phyloP scores from a whole-genome alignment of 2,329 filamentous ascomycete species.

The Xylariales sp. region DNA sequence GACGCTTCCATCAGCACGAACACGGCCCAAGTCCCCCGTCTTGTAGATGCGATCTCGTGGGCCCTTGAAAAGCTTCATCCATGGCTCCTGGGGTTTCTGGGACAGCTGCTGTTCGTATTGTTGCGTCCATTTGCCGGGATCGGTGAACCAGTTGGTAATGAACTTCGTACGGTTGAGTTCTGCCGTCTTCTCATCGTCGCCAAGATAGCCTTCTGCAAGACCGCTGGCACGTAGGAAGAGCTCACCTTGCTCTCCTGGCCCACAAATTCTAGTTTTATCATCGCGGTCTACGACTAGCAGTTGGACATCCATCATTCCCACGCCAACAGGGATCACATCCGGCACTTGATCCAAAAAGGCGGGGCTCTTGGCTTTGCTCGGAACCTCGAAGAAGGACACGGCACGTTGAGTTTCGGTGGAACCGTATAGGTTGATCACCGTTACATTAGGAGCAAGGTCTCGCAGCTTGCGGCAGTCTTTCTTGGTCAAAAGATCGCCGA shows the following conservation, averaged over 20 bases:
- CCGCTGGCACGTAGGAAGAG: constrained; percentile 71
- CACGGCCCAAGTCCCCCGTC: constrained; percentile 76
- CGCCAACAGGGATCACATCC: constrained; percentile 68
- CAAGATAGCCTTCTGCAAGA: constrained; percentile 72
- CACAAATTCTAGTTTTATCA: constrained; percentile 54
- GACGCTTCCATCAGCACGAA: constrained; percentile 13
- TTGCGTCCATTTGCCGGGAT: constrained; percentile 65
- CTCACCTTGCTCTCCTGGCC: constrained; percentile 65
- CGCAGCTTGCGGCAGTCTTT: constrained; percentile 76
- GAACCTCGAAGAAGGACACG: constrained; percentile 62
- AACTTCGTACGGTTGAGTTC: constrained; percentile 80
- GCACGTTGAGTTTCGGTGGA: constrained; percentile 88
- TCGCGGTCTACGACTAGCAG: constrained; percentile 66
- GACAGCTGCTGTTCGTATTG: constrained; percentile 60
- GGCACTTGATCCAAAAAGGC: constrained; percentile 59
- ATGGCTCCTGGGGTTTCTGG: constrained; percentile 58
- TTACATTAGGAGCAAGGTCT: constrained; percentile 67
- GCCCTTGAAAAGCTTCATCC: constrained; percentile 75
- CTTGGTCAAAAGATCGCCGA: constrained; percentile 85
- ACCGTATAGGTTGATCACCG: constrained; percentile 83
- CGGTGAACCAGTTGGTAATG: constrained; percentile 79
- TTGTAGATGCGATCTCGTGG: constrained; percentile 83
- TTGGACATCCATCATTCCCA: constrained; percentile 73
- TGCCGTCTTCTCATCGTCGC: constrained; percentile 46
- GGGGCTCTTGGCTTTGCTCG: constrained; percentile 55